These are phyloP conservation scores for Pneumocystis oryctolagi DNA, from an alignment of 1,139 yeast species.

Conservation along the genomic window DNA sequence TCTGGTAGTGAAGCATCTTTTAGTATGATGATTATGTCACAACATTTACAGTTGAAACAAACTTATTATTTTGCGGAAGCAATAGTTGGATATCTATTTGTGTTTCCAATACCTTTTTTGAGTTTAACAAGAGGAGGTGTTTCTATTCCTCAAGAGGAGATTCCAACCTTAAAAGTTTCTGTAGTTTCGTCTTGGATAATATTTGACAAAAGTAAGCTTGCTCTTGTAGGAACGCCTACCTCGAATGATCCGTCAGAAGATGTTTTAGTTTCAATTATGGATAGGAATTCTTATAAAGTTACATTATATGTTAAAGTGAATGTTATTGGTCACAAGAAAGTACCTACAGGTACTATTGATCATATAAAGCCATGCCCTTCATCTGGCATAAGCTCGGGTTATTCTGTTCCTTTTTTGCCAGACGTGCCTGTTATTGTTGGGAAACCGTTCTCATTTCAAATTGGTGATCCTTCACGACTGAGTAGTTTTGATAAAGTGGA, in stretches of 20 bases:
- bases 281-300: constrained; percentile 8
- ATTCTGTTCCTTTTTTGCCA: neutral
- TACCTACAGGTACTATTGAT: neutral
- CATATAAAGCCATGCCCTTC: neutral
- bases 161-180: constrained; percentile 33
- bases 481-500: neutral
- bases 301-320: neutral
- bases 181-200: constrained; percentile 42
- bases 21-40: constrained; percentile 72
- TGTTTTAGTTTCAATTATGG: constrained; percentile 14
- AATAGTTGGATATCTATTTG: constrained; percentile 42
- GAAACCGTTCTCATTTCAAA: neutral
- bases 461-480: neutral
- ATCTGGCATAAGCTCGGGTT: neutral
- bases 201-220: constrained; percentile 47
- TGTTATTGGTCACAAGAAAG: neutral
- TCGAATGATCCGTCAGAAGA: constrained; percentile 10
- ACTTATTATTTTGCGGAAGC: constrained; percentile 39
- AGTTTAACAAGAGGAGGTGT: constrained; percentile 46
- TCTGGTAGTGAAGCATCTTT: constrained; percentile 61
- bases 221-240: constrained; percentile 60
- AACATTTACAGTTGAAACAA: constrained; percentile 52
- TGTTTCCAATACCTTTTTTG: constrained; percentile 45
- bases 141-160: constrained; percentile 34
- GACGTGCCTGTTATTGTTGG: neutral